Evolutionary conservation across 225 moss, liverwort and hornwort species (phyloP).

Genomic region (Antitrichia curtipendula): DNA sequence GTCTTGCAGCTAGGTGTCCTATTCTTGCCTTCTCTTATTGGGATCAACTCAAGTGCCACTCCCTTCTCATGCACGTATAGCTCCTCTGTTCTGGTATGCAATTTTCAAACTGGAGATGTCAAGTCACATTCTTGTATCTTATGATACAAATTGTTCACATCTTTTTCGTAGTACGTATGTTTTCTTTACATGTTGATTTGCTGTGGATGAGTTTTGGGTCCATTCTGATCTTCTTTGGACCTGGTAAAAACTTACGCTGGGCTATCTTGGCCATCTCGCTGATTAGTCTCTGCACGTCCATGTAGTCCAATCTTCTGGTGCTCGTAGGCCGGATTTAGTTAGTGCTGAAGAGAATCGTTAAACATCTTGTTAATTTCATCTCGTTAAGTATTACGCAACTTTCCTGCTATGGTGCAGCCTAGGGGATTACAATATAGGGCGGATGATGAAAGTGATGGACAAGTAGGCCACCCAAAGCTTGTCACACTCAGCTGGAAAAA

Average conservation of each 20-base stretch:
- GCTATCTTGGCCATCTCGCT: not conserved
- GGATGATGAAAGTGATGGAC: not conserved
- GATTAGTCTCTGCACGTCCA: not conserved
- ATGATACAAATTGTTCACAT: not conserved
- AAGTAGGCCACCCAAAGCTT: slow-evolving; percentile 24
- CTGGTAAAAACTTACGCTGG: not conserved
- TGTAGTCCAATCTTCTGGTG: not conserved
- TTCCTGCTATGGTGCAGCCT: not conserved
- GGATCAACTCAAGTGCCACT: slow-evolving; percentile 3
- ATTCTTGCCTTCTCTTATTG: slow-evolving; percentile 58
- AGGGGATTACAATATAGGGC: not conserved
- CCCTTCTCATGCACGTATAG: slow-evolving; percentile 72
- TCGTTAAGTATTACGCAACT: not conserved
- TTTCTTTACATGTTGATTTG: not conserved
- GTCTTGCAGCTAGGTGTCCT: slow-evolving; percentile 74
- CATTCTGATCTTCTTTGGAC: not conserved
- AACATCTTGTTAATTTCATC: not conserved
- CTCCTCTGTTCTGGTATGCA: slow-evolving; percentile 27
- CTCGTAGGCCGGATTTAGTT: not conserved
- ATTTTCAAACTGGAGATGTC: not conserved
- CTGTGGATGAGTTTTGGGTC: not conserved
- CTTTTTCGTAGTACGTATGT: not conserved
- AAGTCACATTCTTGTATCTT: not conserved
- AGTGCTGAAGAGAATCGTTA: not conserved
- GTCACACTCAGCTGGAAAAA: slow-evolving; percentile 36